phyloP scores from a whole-genome alignment of 768 basidiomycete genomes.

The Phanerodontia chrysosporium region DNA sequence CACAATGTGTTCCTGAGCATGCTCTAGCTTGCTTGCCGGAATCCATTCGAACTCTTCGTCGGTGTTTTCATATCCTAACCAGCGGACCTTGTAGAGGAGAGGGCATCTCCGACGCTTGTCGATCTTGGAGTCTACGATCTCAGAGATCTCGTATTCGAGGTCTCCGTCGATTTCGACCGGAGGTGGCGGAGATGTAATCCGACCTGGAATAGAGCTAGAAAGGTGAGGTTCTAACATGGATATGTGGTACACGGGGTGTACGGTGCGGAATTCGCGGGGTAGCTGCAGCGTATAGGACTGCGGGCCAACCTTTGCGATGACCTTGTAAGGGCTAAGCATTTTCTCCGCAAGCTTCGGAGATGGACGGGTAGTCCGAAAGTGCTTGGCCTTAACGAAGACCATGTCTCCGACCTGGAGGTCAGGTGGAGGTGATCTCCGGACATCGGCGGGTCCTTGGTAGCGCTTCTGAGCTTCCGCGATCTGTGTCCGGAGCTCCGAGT shows the following conservation, averaged over 20 bases:
- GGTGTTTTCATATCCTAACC: too few relatives aligned
- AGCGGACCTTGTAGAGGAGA: too few relatives aligned
- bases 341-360: not conserved
- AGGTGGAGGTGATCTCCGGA: not conserved
- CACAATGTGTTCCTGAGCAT: too few relatives aligned
- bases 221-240: too few relatives aligned
- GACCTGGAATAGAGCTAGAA: too few relatives aligned
- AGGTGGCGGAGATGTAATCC: too few relatives aligned
- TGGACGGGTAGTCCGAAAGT: not conserved
- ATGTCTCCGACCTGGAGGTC: not conserved
- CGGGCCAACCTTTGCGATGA: slow-evolving; percentile 12
- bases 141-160: too few relatives aligned
- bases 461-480: not conserved
- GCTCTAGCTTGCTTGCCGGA: too few relatives aligned
- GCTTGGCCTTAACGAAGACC: not conserved
- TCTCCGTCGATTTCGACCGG: too few relatives aligned
- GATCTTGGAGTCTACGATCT: too few relatives aligned
- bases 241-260: not conserved
- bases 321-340: slow-evolving; percentile 12
- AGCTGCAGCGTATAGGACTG: slow-evolving; percentile 10
- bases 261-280: not conserved
- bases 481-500: not conserved
- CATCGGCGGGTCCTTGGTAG: not conserved
- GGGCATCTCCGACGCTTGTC: too few relatives aligned
- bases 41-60: too few relatives aligned